Evolutionary conservation across 1,284 basidiomycete genomes (phyloP), one percentile per base, ranked within the genome.

Genomic region (Volvariella surrecta): DNA sequence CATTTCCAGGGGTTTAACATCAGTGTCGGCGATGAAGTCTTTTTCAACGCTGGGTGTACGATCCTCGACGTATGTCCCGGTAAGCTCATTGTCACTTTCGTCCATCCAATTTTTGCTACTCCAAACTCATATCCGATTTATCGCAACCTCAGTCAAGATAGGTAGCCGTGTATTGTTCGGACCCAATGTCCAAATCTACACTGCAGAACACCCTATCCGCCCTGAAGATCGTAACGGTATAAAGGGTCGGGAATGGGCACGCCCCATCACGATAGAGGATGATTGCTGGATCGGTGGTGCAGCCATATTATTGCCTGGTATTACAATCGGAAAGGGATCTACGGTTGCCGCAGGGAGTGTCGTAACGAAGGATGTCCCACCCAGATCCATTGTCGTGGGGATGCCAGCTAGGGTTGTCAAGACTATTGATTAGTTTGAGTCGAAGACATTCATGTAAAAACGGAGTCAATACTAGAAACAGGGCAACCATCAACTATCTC

Each of bases 281-380:
- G 54, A 55, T 37, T 54, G 52, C 39, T 54, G 52, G 52, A 46
- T 55, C 34, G 54, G 54, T 16, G 52, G 49, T 4, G 38, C 15
- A 31, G 49, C 43, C 3, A 47, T 43, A 11, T 46, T 55, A 10
- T 42, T 51, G 8, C 48, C 54, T 2, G 52, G 52, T 2, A 52
- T 55, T 1, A 55, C 39, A 1, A 49, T 55, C 24, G 54, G 54
- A 8, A 34, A 41, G 20, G 54, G 54, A 4, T 40, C 32, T 11
- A 53, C 51, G 6, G 42, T 55, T n/a, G 54, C 49, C 19, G 54
- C 52, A 1, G 54, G 52, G 2, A 46, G 44, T 9, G 51, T 54
- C 3, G 51, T 55, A 6, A 52, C 54, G 11, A 50, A 48, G 42
- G 47, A 50, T 37, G 41, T 52, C 11, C 11, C 10, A 11, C 32